phyloP scores from a whole-genome alignment of 2,329 filamentous ascomycete genomes.

The Scedosporium apiospermum region DNA sequence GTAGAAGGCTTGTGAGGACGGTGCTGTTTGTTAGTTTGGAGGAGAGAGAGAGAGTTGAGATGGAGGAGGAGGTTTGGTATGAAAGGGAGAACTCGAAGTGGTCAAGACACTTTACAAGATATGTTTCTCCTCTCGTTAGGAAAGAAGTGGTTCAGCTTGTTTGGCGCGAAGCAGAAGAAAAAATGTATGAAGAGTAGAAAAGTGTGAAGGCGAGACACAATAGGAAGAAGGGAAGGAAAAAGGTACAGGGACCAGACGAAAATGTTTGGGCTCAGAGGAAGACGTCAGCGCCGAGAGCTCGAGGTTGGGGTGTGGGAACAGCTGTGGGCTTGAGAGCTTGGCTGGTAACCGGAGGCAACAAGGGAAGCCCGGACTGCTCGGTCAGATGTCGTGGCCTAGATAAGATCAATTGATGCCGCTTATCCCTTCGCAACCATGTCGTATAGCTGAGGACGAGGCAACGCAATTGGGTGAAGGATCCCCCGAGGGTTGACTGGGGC shows the following conservation, averaged over 20 bases:
- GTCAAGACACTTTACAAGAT: not conserved
- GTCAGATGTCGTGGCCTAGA: too few species aligned
- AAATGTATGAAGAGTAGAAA: not conserved
- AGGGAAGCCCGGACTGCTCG: not conserved
- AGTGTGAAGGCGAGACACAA: not conserved
- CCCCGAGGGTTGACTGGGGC: too few species aligned
- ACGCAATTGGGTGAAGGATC: too few species aligned
- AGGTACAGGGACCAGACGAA: not conserved
- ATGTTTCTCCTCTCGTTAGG: not conserved
- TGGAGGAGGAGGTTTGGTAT: not conserved
- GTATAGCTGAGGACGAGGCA: too few species aligned
- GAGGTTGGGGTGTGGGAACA: conserved; percentile 1
- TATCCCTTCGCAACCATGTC: too few species aligned
- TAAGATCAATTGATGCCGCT: too few species aligned
- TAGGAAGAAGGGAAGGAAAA: not conserved
- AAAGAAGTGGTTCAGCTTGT: conserved; percentile 3
- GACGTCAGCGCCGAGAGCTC: not conserved
- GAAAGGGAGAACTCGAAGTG: not conserved
- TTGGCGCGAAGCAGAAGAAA: not conserved
- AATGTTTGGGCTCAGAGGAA: not conserved
- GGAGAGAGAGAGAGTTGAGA: not conserved
- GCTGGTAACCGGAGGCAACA: conserved; percentile 1
- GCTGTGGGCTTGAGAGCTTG: not conserved
- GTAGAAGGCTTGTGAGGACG: not conserved
- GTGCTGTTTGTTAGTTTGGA: not conserved